Percentiles rank a stretch among this genome's conserved stretches.
Conservation (phyloP, 2,329 filamentous ascomycete genomes). For the Epichloe baconii region DNA sequence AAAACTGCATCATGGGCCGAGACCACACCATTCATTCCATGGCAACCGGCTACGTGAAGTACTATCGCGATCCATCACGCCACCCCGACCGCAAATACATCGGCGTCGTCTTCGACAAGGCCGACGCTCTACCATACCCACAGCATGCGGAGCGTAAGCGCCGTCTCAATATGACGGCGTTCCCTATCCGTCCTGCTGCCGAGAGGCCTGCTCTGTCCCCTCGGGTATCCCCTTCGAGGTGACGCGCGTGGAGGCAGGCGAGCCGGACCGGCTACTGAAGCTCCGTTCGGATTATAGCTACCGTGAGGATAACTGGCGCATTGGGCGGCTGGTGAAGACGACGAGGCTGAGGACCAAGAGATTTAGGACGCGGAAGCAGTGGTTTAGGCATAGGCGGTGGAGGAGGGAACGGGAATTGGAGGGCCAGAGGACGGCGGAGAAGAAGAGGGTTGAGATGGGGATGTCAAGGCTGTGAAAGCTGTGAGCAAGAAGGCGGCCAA, state of each 20-base stretch:
- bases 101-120: constrained; percentile 76
- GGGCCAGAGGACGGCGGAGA: constrained; percentile 26
- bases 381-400: constrained; percentile 31
- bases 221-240: constrained; percentile 37
- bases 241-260: constrained; percentile 26
- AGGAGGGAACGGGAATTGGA: constrained; percentile 28
- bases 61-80: constrained; percentile 75
- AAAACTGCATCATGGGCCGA: constrained; percentile 88
- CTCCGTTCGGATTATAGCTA: constrained; percentile 44
- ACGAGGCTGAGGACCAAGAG: constrained; percentile 36
- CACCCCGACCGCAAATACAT: constrained; percentile 91
- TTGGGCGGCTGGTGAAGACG: constrained; percentile 40
- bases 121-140: constrained; percentile 67
- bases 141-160: constrained; percentile 60
- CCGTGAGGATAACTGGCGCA: constrained; percentile 46
- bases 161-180: constrained; percentile 58
- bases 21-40: constrained; percentile 92
- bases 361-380: constrained; percentile 36
- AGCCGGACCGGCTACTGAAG: constrained; percentile 34
- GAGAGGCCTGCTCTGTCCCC: constrained; percentile 29
- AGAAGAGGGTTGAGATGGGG: constrained; percentile 20
- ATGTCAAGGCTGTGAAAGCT: constrained; percentile 18
- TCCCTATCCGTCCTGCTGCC: constrained; percentile 27
- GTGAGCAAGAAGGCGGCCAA: constrained; percentile 22
- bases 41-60: constrained; percentile 82